Base-by-base conservation (phyloP, 2,329 filamentous ascomycete genomes). In the Aspergillus versicolor region DNA sequence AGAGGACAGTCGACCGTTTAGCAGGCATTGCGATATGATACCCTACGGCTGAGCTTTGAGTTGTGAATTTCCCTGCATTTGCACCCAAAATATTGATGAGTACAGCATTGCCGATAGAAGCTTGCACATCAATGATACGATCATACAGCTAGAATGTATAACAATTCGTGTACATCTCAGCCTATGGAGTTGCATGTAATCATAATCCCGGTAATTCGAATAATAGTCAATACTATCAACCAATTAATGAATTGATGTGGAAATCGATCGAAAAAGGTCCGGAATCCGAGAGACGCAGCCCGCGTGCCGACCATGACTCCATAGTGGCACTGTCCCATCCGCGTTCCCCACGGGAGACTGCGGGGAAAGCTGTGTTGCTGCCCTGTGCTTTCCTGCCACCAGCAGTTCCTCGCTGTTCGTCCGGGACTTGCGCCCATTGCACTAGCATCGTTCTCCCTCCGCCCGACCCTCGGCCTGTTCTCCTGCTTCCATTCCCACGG, bases 21-120 rank as follows among this genome's bases (percentile, higher is more conserved):
- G 70, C 71, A 72, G 71, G 70, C 70, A 72, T 74, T 73, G 72
- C 68, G 70, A 72, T 73, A 73, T 73, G 71, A 74, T 74, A 74
- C 71, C 71, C 71, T 73, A 73, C 70, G 70, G 69, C 70, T 69
- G 69, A 72, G 67, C 68, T 72, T 73, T 62, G 60, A 62, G 61
- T 65, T 63, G 61, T 63, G 59, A 53, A 52, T 63, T 63, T 60
- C 50, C 54, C 57, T 55, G 56, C 60, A 63, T 63, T 59, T 63
- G 59, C 59, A 51, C 57, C 49, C 56, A 58, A 56, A 46, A 58
- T 46, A 49, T 52, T 57, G 38, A 48, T 57, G 49, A 49, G 49
- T 52, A 56, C 32, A 56, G 49, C 49, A 50, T 48, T 56, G 34
- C 55, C 37, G 55, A 57, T 57, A 57, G 55, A 57, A 53, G 43